Conservation (phyloP, 495 filamentous ascomycete species). For the Penicillium lividum region DNA sequence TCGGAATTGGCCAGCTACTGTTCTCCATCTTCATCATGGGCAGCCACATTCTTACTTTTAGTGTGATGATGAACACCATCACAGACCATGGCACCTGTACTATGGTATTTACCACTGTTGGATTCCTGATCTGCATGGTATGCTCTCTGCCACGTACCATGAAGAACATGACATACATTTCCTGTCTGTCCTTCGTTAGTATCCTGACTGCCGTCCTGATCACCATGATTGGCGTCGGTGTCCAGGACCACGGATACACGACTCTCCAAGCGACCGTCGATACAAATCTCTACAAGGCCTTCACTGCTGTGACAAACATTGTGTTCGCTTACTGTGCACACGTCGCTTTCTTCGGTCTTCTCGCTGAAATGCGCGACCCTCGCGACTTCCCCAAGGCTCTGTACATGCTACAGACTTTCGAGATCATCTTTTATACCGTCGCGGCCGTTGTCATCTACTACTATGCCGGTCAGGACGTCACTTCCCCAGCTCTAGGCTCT, state of each 20-base stretch:
- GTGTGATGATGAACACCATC: conserved; percentile 66
- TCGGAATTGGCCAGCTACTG: conserved; percentile 61
- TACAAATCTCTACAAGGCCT: conserved; percentile 31
- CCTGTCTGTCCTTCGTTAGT: conserved; percentile 59
- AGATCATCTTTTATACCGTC: conserved; percentile 61
- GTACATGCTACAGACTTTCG: conserved; percentile 58
- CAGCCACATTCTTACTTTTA: conserved; percentile 68
- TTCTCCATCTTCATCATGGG: conserved; percentile 75
- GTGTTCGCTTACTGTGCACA: conserved; percentile 48
- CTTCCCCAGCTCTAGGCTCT: conserved; percentile 69
- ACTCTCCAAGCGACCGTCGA: conserved; percentile 24
- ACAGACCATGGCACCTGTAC: conserved; percentile 67
- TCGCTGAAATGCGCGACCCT: conserved; percentile 71
- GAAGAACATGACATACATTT: conserved; percentile 58
- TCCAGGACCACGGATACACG: conserved; percentile 31
- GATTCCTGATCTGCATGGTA: conserved; percentile 61
- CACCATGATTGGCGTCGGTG: conserved; percentile 66
- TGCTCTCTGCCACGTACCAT: conserved; percentile 66
- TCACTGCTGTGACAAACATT: conserved; percentile 38
- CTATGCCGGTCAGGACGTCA: conserved; percentile 65
- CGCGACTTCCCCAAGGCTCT: conserved; percentile 65
- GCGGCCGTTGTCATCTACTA: conserved; percentile 58
- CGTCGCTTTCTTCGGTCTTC: conserved; percentile 71
- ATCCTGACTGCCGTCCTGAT: conserved; percentile 68
- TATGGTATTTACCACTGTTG: conserved; percentile 65